A percentile compares a stretch with the other conserved stretches of the same genome.
phyloP scores from a whole-genome alignment of 441 rosid genomes.

The Aquilaria agallochum region DNA sequence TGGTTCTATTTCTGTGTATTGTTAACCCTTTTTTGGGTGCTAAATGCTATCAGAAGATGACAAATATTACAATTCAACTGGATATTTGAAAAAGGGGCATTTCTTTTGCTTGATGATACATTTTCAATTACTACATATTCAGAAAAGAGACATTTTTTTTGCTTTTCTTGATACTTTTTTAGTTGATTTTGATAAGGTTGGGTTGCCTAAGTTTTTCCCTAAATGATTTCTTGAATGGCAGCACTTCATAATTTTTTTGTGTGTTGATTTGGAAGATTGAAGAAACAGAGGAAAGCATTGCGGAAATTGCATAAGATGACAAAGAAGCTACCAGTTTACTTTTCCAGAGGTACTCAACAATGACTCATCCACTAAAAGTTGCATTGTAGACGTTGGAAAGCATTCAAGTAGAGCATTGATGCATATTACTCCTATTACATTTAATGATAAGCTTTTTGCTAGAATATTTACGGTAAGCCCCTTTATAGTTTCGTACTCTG shows the following conservation, averaged over 20 bases:
- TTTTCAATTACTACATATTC: conserved; percentile 27
- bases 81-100: conserved; percentile 84
- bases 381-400: conserved; percentile 64
- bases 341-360: conserved; percentile 51
- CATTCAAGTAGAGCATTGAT: conserved; percentile 40
- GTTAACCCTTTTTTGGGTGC: conserved; percentile 15
- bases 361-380: conserved; percentile 58
- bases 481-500: background rate
- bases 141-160: too few species aligned
- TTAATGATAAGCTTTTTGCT: background rate
- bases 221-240: conserved; percentile 8
- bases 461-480: conserved; percentile 5
- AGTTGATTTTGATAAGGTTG: conserved; percentile 81
- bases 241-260: conserved; percentile 16
- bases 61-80: conserved; percentile 94
- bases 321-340: conserved; percentile 69
- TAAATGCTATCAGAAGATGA: conserved; percentile 58
- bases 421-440: too few species aligned
- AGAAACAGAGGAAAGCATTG: conserved; percentile 79
- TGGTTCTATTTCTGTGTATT: background rate
- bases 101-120: conserved; percentile 60
- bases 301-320: conserved; percentile 75
- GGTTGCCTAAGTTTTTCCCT: conserved; percentile 4
- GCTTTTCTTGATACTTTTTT: too few species aligned
- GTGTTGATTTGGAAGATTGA: conserved; percentile 46